Base-by-base conservation (phyloP, 2,329 filamentous ascomycete genomes). In the Fonsecaea nubica region DNA sequence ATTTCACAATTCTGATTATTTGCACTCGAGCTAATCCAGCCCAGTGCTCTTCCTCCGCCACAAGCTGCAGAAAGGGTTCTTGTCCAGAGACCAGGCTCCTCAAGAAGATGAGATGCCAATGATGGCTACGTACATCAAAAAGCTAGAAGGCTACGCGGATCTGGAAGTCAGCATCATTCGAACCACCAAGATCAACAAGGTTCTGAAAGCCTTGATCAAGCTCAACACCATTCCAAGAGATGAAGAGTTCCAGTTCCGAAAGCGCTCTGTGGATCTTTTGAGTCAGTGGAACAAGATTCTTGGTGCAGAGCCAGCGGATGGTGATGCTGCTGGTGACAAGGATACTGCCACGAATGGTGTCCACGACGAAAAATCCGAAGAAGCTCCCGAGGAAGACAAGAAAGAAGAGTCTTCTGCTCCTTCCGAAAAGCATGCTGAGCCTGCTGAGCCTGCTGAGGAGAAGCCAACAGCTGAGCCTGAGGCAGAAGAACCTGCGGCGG, bases 181-280 rank as follows among this genome's bases (percentile, higher is more conserved):
- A 70, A 84, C 83, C 13, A 99, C 95, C 69, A 99, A 98, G 85
- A 97, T 99, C 80, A 94, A 98, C 87, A 99, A 99, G 82, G 94
- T 99, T 10, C 85, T 99, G 64, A 97, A 96, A 82, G 93, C 90
- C 4, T 95, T 99, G 72, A 83, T 97, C 74, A 97, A 97, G 82
- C 84, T 99, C 8, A 86, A 89, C 52, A 85, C 85, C 3, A 96
- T 99, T 72, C 93, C 93, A 4, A 90, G 89, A 68, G 95, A 99
- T 71, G 91, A 93, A 40, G 91, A 96, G 72, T 96, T 90, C 78
- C 82, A 91, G 63, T 97, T 99, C 86, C 96, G 95, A 82, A 83
- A 89, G 71, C 90, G 95, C 59, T 93, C 92, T 40, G 86, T 91
- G 71, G 84, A 86, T 5, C 84, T 99, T 56, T 83, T 98, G n/a